Evolutionary conservation across 208 protist genomes (phyloP).

Genomic region (Trypanosoma conorhini): DNA sequence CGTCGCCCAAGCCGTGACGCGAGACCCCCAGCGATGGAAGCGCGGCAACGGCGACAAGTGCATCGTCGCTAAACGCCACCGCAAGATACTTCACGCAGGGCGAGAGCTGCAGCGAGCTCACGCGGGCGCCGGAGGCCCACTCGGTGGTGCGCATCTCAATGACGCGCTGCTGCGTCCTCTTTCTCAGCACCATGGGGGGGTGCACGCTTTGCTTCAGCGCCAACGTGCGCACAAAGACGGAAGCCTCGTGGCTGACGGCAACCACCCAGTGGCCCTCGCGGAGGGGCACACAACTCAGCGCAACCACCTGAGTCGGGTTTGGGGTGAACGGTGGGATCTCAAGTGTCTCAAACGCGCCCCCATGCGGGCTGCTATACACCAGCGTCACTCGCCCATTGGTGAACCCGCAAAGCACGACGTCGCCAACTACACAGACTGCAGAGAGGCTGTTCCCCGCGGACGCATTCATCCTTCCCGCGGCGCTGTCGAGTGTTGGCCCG

Average conservation of each 20-base stretch:
- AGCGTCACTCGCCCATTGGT: constrained; percentile 37
- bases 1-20: not conserved
- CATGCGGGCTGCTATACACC: not conserved
- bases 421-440: constrained; percentile 9
- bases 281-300: constrained; percentile 24
- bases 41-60: constrained; percentile 9
- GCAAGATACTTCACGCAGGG: constrained; percentile 16
- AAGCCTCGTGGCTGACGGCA: constrained; percentile 31
- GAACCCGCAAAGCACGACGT: constrained; percentile 33
- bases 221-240: constrained; percentile 26
- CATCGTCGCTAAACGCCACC: constrained; percentile 17
- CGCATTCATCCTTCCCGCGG: not conserved
- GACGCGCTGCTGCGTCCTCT: constrained; percentile 6
- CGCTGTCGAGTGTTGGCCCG: not conserved
- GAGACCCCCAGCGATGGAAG: constrained; percentile 23
- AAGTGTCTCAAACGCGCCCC: not conserved
- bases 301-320: constrained; percentile 20
- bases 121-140: not conserved
- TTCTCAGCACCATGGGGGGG: constrained; percentile 1
- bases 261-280: constrained; percentile 19
- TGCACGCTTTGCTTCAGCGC: not conserved
- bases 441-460: not conserved
- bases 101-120: constrained; percentile 26
- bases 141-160: constrained; percentile 3
- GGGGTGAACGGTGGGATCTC: constrained; percentile 11